A percentile compares a stretch with the other conserved stretches of the same genome.
These are phyloP conservation scores for Ilex aquifolium DNA, from an alignment of 257 asterid genomes.

Conservation along the genomic window DNA sequence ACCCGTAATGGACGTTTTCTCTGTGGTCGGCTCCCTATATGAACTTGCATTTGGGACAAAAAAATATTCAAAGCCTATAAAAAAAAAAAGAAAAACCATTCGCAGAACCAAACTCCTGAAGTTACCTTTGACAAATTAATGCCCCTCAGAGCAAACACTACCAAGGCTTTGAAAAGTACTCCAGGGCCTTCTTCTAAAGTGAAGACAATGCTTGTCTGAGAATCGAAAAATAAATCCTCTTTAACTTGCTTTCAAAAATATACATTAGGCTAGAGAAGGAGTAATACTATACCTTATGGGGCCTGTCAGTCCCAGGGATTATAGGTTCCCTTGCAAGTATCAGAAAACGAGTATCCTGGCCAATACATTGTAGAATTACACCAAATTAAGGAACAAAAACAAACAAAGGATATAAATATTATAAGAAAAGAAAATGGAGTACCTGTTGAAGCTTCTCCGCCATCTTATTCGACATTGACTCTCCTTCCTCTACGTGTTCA, in stretches of 20 bases:
- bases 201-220: slow-evolving; percentile 29
- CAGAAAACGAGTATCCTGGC: slow-evolving; percentile 25
- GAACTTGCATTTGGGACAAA: not conserved
- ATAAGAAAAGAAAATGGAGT: too few relatives aligned
- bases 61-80: not conserved
- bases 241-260: not conserved
- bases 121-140: slow-evolving; percentile 23
- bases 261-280: not conserved
- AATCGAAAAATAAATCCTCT: not conserved
- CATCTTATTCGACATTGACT: too few relatives aligned
- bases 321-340: slow-evolving; percentile 27
- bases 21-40: slow-evolving; percentile 31
- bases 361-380: too few relatives aligned
- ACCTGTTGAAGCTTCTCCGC: too few relatives aligned
- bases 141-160: slow-evolving; percentile 27
- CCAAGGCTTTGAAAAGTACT: slow-evolving; percentile 25
- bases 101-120: not conserved
- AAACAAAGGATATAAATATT: too few relatives aligned
- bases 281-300: slow-evolving; percentile 17
- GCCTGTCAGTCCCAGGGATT: slow-evolving; percentile 19
- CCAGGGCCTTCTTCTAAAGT: slow-evolving; percentile 32
- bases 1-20: slow-evolving; percentile 23
- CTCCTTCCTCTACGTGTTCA: too few relatives aligned
- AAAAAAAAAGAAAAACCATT: not conserved
- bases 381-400: too few relatives aligned